Evolutionary conservation across 2,329 filamentous ascomycete species (phyloP).

Genomic region (Orbilia ellipsospora): DNA sequence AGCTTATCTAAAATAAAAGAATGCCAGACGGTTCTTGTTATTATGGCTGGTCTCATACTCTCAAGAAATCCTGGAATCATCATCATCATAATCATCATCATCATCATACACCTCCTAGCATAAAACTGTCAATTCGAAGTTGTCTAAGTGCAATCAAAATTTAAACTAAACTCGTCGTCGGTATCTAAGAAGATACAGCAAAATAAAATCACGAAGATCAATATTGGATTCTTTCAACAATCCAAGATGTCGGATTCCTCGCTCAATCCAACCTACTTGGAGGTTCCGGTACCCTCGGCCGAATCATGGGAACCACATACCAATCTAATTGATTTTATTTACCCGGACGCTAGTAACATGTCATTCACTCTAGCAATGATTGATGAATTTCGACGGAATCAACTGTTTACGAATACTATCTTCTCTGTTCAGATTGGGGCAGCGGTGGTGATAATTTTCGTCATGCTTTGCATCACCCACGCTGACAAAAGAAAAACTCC

Average conservation of each 20-base stretch:
- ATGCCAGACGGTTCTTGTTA: too few species aligned
- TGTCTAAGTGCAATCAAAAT: too few species aligned
- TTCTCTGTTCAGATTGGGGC: slow-evolving; percentile 78
- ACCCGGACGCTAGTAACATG: slow-evolving; percentile 55
- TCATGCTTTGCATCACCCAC: slow-evolving; percentile 75
- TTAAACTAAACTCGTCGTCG: too few species aligned
- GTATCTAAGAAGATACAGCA: too few species aligned
- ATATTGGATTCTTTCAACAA: not conserved
- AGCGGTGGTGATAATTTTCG: slow-evolving; percentile 72
- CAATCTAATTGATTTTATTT: slow-evolving; percentile 40
- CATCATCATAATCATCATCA: too few species aligned
- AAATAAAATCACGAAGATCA: not conserved
- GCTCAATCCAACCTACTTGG: not conserved
- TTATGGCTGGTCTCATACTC: too few species aligned
- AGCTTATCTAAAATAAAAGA: too few species aligned
- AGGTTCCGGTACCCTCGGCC: slow-evolving; percentile 17
- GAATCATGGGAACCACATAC: slow-evolving; percentile 29
- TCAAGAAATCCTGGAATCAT: too few species aligned
- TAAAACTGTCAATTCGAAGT: too few species aligned
- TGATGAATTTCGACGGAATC: slow-evolving; percentile 43
- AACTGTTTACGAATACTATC: slow-evolving; percentile 62
- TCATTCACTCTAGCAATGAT: slow-evolving; percentile 56
- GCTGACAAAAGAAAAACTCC: slow-evolving; percentile 72
- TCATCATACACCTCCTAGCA: too few species aligned
- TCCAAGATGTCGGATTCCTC: not conserved